phyloP scores from a whole-genome alignment of 2,329 filamentous ascomycete species.

The Arthrobotrys conoides region DNA sequence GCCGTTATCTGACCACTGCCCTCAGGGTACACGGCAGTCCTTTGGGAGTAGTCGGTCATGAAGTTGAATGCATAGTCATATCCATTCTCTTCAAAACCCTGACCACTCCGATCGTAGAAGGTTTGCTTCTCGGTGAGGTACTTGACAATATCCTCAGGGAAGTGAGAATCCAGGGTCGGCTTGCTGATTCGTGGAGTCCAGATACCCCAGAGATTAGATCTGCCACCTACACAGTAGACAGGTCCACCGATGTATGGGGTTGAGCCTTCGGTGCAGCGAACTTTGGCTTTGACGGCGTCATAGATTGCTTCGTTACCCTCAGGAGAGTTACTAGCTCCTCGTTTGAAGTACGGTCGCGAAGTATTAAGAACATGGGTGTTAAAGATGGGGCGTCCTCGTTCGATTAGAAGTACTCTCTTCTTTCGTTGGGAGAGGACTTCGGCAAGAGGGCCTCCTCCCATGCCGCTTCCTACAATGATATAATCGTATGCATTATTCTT shows the following conservation, averaged over 20 bases:
- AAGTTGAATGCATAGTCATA: conserved; percentile 13
- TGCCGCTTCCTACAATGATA: conserved; percentile 23
- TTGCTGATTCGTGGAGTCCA: conserved; percentile 12
- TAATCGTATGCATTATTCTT: conserved; percentile 4
- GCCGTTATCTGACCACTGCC: neutral
- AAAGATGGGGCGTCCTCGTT: neutral
- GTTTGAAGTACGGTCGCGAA: conserved; percentile 2
- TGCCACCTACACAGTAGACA: conserved; percentile 15
- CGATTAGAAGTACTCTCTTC: conserved; percentile 10
- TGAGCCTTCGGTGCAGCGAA: neutral
- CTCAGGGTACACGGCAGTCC: neutral
- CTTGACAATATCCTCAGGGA: conserved; percentile 13
- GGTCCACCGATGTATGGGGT: conserved; percentile 23
- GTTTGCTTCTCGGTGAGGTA: neutral
- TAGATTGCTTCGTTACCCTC: neutral
- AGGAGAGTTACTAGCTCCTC: neutral
- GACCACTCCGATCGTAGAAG: no score
- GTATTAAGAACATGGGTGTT: conserved; percentile 11
- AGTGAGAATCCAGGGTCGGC: neutral
- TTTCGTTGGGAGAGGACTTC: neutral
- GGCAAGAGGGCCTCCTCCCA: conserved; percentile 11
- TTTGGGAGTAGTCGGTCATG: neutral
- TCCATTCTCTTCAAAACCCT: neutral
- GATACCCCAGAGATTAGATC: conserved; percentile 19
- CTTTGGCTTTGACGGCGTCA: conserved; percentile 3